A percentile compares a stretch with the other conserved stretches of the same genome.
phyloP scores from a whole-genome alignment of 2,329 filamentous ascomycete species.

The Epichloe aotearoae region DNA sequence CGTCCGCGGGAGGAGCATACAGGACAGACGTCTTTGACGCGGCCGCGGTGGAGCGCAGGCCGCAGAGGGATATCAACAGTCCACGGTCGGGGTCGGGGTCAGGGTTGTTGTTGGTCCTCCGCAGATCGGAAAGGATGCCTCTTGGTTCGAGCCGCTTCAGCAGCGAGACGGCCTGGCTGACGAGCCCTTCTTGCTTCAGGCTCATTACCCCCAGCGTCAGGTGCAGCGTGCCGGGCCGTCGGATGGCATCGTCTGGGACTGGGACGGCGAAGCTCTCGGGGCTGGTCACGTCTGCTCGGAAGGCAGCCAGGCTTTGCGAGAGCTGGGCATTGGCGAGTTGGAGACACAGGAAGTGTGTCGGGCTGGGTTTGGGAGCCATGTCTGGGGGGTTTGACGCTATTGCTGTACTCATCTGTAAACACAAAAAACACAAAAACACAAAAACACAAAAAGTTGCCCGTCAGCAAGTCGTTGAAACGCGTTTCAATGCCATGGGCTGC shows the following conservation, averaged over 20 bases:
- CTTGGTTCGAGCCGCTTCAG: slow-evolving; percentile 24
- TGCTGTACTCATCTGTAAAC: too few relatives aligned
- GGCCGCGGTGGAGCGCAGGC: slow-evolving; percentile 49
- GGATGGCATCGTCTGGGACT: slow-evolving; percentile 53
- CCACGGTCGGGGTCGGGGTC: slow-evolving; percentile 1
- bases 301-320: slow-evolving; percentile 44
- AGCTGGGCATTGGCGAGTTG: slow-evolving; percentile 59
- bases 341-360: slow-evolving; percentile 67
- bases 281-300: slow-evolving; percentile 44
- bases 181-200: slow-evolving; percentile 38
- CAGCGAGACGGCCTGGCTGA: slow-evolving; percentile 24
- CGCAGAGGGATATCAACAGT: slow-evolving; percentile 34
- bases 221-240: slow-evolving; percentile 71
- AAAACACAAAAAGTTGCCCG: background rate
- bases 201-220: slow-evolving; percentile 81
- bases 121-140: slow-evolving; percentile 24
- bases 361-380: slow-evolving; percentile 27
- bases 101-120: background rate
- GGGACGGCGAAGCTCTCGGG: slow-evolving; percentile 35
- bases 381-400: background rate
- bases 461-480: background rate
- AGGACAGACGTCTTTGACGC: slow-evolving; percentile 46
- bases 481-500: background rate
- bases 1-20: slow-evolving; percentile 49
- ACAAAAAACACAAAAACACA: too few relatives aligned